These are phyloP conservation scores for Thelephora terrestris DNA, from an alignment of 1,284 basidiomycete genomes.

Conservation along the genomic window DNA sequence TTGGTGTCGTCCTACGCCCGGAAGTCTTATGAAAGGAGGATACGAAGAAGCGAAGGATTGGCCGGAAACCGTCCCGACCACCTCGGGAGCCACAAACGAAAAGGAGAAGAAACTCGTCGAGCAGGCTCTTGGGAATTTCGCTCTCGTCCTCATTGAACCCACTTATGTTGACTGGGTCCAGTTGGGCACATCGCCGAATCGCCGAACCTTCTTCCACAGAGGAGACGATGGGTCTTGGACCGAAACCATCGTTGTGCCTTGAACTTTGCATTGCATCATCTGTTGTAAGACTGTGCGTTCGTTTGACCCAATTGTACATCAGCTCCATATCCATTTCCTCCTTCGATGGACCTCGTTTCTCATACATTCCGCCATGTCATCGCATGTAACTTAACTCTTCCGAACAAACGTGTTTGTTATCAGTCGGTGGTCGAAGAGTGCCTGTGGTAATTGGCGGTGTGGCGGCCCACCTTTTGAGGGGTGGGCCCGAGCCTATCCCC, in stretches of 20 bases:
- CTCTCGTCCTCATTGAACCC: slow-evolving; percentile 56
- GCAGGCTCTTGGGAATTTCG: slow-evolving; percentile 48
- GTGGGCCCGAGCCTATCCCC: no score
- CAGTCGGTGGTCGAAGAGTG: no score
- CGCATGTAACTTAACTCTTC: no score
- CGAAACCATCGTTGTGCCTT: slow-evolving; percentile 50
- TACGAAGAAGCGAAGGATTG: slow-evolving; percentile 46
- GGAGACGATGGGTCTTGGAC: slow-evolving; percentile 31
- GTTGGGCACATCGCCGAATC: slow-evolving; percentile 41
- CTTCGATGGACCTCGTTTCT: no score
- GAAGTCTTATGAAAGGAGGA: slow-evolving; percentile 33
- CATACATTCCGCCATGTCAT: no score
- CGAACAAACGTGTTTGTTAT: no score
- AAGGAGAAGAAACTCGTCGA: slow-evolving; percentile 34
- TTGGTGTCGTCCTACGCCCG: slow-evolving; percentile 55
- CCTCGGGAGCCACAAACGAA: slow-evolving; percentile 33
- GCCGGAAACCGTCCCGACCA: slow-evolving; percentile 34
- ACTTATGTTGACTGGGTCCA: slow-evolving; percentile 53
- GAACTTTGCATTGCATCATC: slow-evolving; percentile 8
- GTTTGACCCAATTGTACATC: no score
- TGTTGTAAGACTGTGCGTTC: no score
- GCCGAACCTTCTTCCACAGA: slow-evolving; percentile 41
- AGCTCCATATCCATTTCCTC: no score
- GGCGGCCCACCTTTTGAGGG: no score
- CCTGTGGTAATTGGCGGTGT: no score